Conservation (phyloP, 495 filamentous ascomycete genomes). For the Penicillium nucicola region DNA sequence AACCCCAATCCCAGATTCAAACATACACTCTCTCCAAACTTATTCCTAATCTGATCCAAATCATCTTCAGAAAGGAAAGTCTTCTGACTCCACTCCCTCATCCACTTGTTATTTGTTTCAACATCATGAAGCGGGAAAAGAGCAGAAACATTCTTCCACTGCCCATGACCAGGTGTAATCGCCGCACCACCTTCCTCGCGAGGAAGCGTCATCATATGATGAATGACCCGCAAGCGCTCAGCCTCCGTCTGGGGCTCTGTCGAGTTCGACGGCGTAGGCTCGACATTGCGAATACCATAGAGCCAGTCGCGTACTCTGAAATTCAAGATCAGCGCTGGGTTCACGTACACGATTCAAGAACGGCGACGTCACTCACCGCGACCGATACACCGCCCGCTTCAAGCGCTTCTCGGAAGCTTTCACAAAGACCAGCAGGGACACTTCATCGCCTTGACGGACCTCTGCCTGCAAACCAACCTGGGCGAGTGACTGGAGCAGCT, state of each 20-base stretch:
- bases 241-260: conserved; percentile 77
- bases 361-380: conserved; percentile 43
- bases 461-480: conserved; percentile 77
- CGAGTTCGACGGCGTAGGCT: conserved; percentile 66
- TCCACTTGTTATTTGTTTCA: conserved; percentile 84
- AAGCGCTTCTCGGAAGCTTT: conserved; percentile 53
- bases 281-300: conserved; percentile 75
- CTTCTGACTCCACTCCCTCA: conserved; percentile 81
- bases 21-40: conserved; percentile 80
- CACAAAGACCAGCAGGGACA: conserved; percentile 79
- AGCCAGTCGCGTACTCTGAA: conserved; percentile 92
- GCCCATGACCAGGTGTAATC: conserved; percentile 75
- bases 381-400: conserved; percentile 60
- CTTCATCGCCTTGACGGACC: conserved; percentile 74
- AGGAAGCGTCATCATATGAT: conserved; percentile 82
- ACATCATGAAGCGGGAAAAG: conserved; percentile 89
- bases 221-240: conserved; percentile 80
- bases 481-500: conserved; percentile 68
- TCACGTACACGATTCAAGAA: not conserved
- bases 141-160: conserved; percentile 81
- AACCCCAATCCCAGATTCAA: not conserved
- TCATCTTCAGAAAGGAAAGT: conserved; percentile 76
- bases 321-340: conserved; percentile 5
- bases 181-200: conserved; percentile 81
- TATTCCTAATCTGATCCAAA: conserved; percentile 78